Percentiles rank a stretch among this genome's conserved stretches.
Conservation (phyloP, 495 filamentous ascomycete genomes). For the Neurospora sp. region DNA sequence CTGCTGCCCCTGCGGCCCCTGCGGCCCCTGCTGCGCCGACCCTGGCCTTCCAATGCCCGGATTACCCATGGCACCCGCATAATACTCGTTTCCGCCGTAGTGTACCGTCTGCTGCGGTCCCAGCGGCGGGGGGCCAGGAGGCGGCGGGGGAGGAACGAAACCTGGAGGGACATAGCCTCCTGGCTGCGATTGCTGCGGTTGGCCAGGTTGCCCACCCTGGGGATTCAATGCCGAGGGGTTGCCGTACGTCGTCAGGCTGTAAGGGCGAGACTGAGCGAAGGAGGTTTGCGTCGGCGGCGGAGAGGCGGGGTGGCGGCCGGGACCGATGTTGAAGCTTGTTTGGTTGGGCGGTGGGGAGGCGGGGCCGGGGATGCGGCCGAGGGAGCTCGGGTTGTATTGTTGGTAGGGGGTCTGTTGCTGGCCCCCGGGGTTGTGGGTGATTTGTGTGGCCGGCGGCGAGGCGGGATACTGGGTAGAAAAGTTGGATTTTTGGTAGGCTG, state of each 20-base stretch:
- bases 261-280: slow-evolving; percentile 24
- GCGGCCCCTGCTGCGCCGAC: slow-evolving; percentile 12
- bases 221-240: slow-evolving; percentile 26
- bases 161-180: slow-evolving; percentile 54
- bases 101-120: slow-evolving; percentile 58
- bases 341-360: slow-evolving; percentile 38
- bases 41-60: slow-evolving; percentile 6
- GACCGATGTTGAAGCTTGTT: slow-evolving; percentile 34
- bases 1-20: too few relatives aligned
- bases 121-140: slow-evolving; percentile 67
- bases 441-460: slow-evolving; percentile 40
- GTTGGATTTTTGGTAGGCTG: slow-evolving; percentile 39
- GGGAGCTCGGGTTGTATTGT: slow-evolving; percentile 38
- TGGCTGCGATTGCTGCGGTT: slow-evolving; percentile 19
- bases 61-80: slow-evolving; percentile 10
- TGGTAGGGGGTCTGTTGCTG: slow-evolving; percentile 28
- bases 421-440: slow-evolving; percentile 18
- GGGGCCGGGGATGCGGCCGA: slow-evolving; percentile 39
- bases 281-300: slow-evolving; percentile 44
- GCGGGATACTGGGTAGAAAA: slow-evolving; percentile 40
- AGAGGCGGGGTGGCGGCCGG: slow-evolving; percentile 34
- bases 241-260: slow-evolving; percentile 30
- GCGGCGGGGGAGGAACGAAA: slow-evolving; percentile 86
- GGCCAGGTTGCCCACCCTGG: slow-evolving; percentile 8
- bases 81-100: slow-evolving; percentile 29